phyloP scores from a whole-genome alignment of 148 eudicot genomes.

The Camellia japonica region DNA sequence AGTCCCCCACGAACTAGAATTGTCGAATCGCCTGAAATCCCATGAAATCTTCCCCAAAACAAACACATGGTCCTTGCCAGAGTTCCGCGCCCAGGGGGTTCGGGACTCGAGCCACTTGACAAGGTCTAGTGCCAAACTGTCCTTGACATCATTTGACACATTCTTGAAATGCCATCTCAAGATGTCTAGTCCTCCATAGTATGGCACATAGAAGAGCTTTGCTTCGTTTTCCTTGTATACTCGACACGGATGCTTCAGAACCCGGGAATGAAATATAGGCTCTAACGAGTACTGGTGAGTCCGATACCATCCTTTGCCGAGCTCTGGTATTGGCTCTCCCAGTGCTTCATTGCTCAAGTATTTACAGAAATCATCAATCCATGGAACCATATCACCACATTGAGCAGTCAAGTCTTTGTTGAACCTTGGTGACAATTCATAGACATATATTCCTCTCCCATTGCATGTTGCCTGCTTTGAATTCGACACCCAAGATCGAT shows the following conservation, averaged over 20 bases:
- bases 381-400: slow-evolving; percentile 49
- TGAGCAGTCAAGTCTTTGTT: slow-evolving; percentile 56
- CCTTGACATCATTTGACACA: slow-evolving; percentile 52
- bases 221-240: slow-evolving; percentile 56
- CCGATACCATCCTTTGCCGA: slow-evolving; percentile 70
- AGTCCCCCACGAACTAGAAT: slow-evolving; percentile 50
- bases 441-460: slow-evolving; percentile 66
- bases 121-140: slow-evolving; percentile 45
- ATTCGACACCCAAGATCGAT: slow-evolving; percentile 48
- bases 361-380: slow-evolving; percentile 57
- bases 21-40: slow-evolving; percentile 58
- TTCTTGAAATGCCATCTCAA: slow-evolving; percentile 75
- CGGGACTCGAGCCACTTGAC: slow-evolving; percentile 56
- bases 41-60: slow-evolving; percentile 75
- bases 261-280: slow-evolving; percentile 64
- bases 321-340: slow-evolving; percentile 56
- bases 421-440: slow-evolving; percentile 73
- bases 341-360: slow-evolving; percentile 50
- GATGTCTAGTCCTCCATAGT: slow-evolving; percentile 67
- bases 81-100: slow-evolving; percentile 44
- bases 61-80: slow-evolving; percentile 70
- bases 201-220: slow-evolving; percentile 77
- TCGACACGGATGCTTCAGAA: slow-evolving; percentile 77
- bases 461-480: slow-evolving; percentile 32
- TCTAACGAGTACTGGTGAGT: slow-evolving; percentile 76